Evolutionary conservation across 2,329 filamentous ascomycete species (phyloP).

Genomic region (Coniosporium tulheliwenetii): DNA sequence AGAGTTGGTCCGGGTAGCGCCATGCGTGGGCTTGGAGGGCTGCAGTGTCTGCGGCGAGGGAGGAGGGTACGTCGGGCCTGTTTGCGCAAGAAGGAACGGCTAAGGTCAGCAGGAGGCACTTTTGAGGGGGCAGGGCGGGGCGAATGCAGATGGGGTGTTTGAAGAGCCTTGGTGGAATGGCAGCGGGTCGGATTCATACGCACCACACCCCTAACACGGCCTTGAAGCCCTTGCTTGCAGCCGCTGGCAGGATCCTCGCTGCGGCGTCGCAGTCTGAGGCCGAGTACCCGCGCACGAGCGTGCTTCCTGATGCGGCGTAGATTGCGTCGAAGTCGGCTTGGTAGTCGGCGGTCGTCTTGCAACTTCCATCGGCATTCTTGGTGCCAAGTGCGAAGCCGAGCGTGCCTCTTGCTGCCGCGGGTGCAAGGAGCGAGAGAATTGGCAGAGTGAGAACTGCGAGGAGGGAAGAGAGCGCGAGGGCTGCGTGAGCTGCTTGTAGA

Average conservation of each 20-base stretch:
- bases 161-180: not conserved
- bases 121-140: too few relatives aligned
- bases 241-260: constrained; percentile 47
- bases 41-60: constrained; percentile 43
- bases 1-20: constrained; percentile 41
- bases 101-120: not conserved
- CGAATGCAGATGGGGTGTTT: not conserved
- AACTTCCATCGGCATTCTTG: constrained; percentile 42
- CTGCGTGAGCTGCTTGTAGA: too few relatives aligned
- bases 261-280: constrained; percentile 51
- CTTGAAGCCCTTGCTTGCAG: constrained; percentile 47
- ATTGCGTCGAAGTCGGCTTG: constrained; percentile 49
- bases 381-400: constrained; percentile 53
- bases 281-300: constrained; percentile 50
- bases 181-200: constrained; percentile 8
- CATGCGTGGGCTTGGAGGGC: constrained; percentile 36
- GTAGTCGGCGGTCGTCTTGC: constrained; percentile 49
- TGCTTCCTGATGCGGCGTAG: constrained; percentile 31
- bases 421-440: constrained; percentile 14
- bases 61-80: constrained; percentile 47
- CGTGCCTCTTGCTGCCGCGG: constrained; percentile 34
- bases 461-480: not conserved
- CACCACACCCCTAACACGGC: constrained; percentile 58
- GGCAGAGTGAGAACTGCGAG: not conserved
- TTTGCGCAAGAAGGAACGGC: constrained; percentile 2